Percentiles rank a stretch among this genome's conserved stretches.
phyloP scores from a whole-genome alignment of 1,284 basidiomycete genomes.

The Apiotrichum domesticum region DNA sequence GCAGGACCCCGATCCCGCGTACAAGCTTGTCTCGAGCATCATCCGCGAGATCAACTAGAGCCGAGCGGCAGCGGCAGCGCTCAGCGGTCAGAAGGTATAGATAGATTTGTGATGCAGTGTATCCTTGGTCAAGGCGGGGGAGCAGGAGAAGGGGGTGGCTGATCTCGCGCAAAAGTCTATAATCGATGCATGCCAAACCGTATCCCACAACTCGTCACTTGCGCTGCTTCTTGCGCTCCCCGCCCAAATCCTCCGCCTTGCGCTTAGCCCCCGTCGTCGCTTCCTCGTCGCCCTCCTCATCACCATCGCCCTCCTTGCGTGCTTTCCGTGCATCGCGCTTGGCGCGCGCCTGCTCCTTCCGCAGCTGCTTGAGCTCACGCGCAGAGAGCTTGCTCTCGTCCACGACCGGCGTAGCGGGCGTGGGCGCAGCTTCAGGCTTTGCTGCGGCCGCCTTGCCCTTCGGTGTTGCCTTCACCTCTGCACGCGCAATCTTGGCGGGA shows the following conservation, averaged over 20 bases:
- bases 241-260: conserved; percentile 38
- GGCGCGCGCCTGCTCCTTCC: conserved; percentile 39
- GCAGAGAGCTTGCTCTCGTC: conserved; percentile 29
- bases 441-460: neutral
- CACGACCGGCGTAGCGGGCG: conserved; percentile 13
- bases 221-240: conserved; percentile 26
- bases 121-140: neutral
- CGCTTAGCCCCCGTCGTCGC: conserved; percentile 22
- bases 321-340: conserved; percentile 40
- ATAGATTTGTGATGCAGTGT: neutral
- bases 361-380: conserved; percentile 36
- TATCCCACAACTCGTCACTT: conserved; percentile 6
- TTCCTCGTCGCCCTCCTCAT: conserved; percentile 1
- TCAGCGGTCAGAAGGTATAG: conserved; percentile 2
- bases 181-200: neutral
- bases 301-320: conserved; percentile 25
- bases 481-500: conserved; percentile 12
- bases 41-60: conserved; percentile 45
- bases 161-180: neutral
- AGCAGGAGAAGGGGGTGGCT: too few relatives aligned
- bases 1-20: conserved; percentile 78
- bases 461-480: conserved; percentile 1
- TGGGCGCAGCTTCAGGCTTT: neutral
- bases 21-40: conserved; percentile 64
- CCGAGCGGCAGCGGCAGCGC: too few relatives aligned